Conservation (phyloP, 176 grass and related monocot genomes). For the Aegilops umbellulata region DNA sequence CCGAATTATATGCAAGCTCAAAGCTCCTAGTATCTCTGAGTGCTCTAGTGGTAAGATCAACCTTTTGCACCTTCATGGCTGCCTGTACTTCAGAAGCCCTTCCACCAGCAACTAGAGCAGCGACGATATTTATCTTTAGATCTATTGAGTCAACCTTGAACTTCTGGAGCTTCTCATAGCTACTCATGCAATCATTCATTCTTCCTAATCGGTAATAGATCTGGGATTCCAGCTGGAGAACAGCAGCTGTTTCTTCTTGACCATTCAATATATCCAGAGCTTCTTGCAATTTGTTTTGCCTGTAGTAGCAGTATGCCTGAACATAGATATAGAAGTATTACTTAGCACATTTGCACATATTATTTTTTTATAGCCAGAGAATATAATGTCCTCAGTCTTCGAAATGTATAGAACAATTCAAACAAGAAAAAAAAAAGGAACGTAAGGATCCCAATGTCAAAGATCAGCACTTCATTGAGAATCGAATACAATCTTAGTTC, state of each 20-base stretch:
- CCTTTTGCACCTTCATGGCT: slow-evolving; percentile 68
- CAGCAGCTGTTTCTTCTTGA: slow-evolving; percentile 56
- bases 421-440: background rate
- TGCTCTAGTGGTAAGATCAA: slow-evolving; percentile 56
- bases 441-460: background rate
- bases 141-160: slow-evolving; percentile 81
- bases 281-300: slow-evolving; percentile 89
- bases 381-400: background rate
- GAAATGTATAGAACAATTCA: background rate
- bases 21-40: slow-evolving; percentile 72
- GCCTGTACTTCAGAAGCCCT: slow-evolving; percentile 75
- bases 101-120: slow-evolving; percentile 77
- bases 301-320: slow-evolving; percentile 96
- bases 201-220: slow-evolving; percentile 83
- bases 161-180: slow-evolving; percentile 85
- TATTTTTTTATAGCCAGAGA: slow-evolving; percentile 25
- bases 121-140: slow-evolving; percentile 86
- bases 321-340: slow-evolving; percentile 13
- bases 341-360: background rate
- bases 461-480: background rate
- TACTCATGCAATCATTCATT: slow-evolving; percentile 85
- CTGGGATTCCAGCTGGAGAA: slow-evolving; percentile 92
- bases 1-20: slow-evolving; percentile 92
- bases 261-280: slow-evolving; percentile 61
- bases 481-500: background rate